These are phyloP conservation scores for Leishmania guyanensis DNA, from an alignment of 208 protist species.

Conservation along the genomic window DNA sequence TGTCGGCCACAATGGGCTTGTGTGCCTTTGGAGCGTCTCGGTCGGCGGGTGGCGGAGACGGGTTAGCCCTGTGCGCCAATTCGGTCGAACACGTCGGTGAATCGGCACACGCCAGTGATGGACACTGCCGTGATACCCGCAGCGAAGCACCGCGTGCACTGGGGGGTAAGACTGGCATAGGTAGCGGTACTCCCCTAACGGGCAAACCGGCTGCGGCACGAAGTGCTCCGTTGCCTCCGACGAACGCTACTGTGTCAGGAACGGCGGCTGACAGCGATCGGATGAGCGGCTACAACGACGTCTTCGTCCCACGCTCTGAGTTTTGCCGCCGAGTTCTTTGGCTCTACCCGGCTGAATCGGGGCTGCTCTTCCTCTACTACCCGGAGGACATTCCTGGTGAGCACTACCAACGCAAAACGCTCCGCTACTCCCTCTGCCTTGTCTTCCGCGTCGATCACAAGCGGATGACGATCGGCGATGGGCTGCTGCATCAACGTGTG, in stretches of 20 bases:
- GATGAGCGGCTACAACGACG: slow-evolving; percentile 59
- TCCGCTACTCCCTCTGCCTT: slow-evolving; percentile 86
- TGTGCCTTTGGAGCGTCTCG: background rate
- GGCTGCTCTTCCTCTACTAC: slow-evolving; percentile 79
- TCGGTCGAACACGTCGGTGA: background rate
- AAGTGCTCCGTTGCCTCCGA: background rate
- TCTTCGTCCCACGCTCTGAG: slow-evolving; percentile 83
- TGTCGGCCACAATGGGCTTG: slow-evolving; percentile 9
- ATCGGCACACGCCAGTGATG: background rate
- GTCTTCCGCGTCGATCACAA: slow-evolving; percentile 59
- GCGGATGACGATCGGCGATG: slow-evolving; percentile 54
- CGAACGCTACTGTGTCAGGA: background rate
- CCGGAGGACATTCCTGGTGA: slow-evolving; percentile 81
- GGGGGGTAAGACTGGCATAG: background rate
- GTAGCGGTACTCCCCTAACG: background rate
- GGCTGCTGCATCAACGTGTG: slow-evolving; percentile 54
- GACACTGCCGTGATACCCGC: background rate
- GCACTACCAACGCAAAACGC: slow-evolving; percentile 82
- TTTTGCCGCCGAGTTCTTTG: slow-evolving; percentile 78
- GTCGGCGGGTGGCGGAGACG: background rate
- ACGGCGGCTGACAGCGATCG: slow-evolving; percentile 15
- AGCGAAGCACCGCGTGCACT: background rate
- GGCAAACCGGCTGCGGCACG: background rate
- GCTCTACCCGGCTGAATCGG: slow-evolving; percentile 69
- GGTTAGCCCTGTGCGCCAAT: background rate